Percentiles rank a stretch among this genome's conserved stretches.
These are phyloP conservation scores for Aureobasidium leucospermi DNA, from an alignment of 2,329 filamentous ascomycete species.

Conservation along the genomic window DNA sequence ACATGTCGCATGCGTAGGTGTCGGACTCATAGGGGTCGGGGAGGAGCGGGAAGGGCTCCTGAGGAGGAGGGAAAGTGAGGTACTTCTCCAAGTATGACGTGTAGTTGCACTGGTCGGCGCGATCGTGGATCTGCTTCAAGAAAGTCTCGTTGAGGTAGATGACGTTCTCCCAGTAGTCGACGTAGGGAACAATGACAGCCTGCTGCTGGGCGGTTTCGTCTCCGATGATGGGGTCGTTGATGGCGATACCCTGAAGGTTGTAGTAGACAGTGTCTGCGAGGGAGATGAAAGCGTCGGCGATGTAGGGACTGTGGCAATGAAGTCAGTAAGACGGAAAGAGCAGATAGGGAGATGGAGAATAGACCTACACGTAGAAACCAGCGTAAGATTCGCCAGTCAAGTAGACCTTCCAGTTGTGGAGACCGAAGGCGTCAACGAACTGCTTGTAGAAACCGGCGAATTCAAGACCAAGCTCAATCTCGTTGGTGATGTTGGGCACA, in stretches of 20 bases:
- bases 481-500: conserved; percentile 27
- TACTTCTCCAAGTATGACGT: conserved; percentile 32
- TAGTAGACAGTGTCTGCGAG: conserved; percentile 32
- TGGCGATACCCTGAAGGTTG: conserved; percentile 26
- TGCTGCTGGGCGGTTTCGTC: conserved; percentile 13
- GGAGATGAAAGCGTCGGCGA: conserved; percentile 47
- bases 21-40: conserved; percentile 24
- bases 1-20: conserved; percentile 25
- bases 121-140: conserved; percentile 5
- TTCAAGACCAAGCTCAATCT: conserved; percentile 34
- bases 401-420: conserved; percentile 43
- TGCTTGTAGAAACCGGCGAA: conserved; percentile 43
- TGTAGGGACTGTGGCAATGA: conserved; percentile 48
- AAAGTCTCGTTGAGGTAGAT: conserved; percentile 17
- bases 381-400: conserved; percentile 57
- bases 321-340: neutral
- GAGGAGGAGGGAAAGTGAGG: conserved; percentile 34
- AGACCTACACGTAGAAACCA: conserved; percentile 30
- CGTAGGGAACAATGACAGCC: conserved; percentile 13
- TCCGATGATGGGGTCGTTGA: conserved; percentile 38
- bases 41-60: conserved; percentile 20
- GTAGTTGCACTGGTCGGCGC: conserved; percentile 43
- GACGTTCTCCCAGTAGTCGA: conserved; percentile 14
- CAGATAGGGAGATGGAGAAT: too few species aligned
- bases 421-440: conserved; percentile 44